Evolutionary conservation across 805 yeast species (phyloP).

Genomic region (Zygotorulaspora danielsina): DNA sequence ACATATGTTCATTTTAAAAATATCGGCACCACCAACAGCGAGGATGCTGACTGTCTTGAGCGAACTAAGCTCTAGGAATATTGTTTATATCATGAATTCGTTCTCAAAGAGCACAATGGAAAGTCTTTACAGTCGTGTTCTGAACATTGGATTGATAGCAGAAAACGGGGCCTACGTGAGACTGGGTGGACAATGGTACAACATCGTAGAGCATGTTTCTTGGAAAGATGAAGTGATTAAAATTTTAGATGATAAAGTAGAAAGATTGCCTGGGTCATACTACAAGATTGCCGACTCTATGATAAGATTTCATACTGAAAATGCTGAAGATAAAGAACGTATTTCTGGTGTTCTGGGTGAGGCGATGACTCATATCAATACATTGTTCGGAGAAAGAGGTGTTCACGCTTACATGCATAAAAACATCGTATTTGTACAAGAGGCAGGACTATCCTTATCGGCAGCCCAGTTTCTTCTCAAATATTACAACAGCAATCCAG

Average conservation of each 20-base stretch:
- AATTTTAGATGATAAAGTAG: constrained; percentile 43
- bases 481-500: constrained; percentile 31
- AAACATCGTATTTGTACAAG: constrained; percentile 68
- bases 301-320: constrained; percentile 70
- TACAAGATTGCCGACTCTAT: constrained; percentile 72
- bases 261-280: constrained; percentile 75
- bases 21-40: constrained; percentile 56
- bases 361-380: constrained; percentile 78
- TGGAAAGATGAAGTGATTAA: constrained; percentile 36
- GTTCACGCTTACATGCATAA: constrained; percentile 76
- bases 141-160: constrained; percentile 76
- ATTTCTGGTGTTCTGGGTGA: constrained; percentile 73
- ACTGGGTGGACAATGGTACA: constrained; percentile 54
- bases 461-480: constrained; percentile 53
- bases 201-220: constrained; percentile 52
- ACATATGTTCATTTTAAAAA: constrained; percentile 46
- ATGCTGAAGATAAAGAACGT: constrained; percentile 59
- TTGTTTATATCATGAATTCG: constrained; percentile 68
- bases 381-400: constrained; percentile 54
- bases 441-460: constrained; percentile 51
- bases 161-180: constrained; percentile 84
- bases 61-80: constrained; percentile 60
- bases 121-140: constrained; percentile 59
- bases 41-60: constrained; percentile 53
- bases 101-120: constrained; percentile 62